Percentiles rank a stretch among this genome's conserved stretches.
These are phyloP conservation scores for Penicillium griseofulvum DNA, from an alignment of 2,329 filamentous ascomycete genomes.

Conservation along the genomic window DNA sequence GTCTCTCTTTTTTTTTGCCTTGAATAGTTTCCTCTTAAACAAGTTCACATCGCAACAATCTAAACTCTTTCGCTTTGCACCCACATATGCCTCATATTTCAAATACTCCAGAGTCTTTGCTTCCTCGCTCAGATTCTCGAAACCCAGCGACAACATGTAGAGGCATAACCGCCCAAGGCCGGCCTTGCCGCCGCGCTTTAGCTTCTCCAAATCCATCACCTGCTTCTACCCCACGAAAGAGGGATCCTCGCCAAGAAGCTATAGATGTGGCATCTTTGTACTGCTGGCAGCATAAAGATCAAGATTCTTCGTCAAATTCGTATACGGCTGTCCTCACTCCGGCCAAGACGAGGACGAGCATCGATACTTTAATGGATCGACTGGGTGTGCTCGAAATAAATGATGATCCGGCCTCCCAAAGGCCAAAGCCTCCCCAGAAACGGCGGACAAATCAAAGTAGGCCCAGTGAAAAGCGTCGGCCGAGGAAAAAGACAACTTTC, in stretches of 20 bases:
- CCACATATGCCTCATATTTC: conserved; percentile 62
- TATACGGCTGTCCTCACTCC: conserved; percentile 30
- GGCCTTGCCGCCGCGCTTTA: conserved; percentile 74
- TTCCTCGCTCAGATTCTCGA: conserved; percentile 79
- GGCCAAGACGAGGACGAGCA: conserved; percentile 68
- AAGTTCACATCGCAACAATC: not conserved
- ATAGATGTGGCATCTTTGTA: conserved; percentile 54
- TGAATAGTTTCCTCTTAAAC: not conserved
- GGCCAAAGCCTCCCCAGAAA: conserved; percentile 6
- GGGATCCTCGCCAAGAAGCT: conserved; percentile 20
- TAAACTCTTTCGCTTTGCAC: not conserved
- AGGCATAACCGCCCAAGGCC: conserved; percentile 79
- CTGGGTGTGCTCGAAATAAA: conserved; percentile 71
- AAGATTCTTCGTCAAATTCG: conserved; percentile 52
- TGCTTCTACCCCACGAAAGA: conserved; percentile 26
- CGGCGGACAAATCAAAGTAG: conserved; percentile 9
- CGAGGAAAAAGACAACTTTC: conserved; percentile 22
- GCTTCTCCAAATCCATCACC: conserved; percentile 44
- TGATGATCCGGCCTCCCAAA: conserved; percentile 13
- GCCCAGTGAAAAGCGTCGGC: conserved; percentile 15
- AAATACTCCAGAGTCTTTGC: conserved; percentile 75
- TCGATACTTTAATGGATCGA: conserved; percentile 81
- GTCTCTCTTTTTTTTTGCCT: not conserved
- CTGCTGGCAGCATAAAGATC: conserved; percentile 95
- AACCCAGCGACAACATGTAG: conserved; percentile 81